These are phyloP conservation scores for Nicotiana otophora DNA, from an alignment of 257 asterid genomes.

Conservation along the genomic window DNA sequence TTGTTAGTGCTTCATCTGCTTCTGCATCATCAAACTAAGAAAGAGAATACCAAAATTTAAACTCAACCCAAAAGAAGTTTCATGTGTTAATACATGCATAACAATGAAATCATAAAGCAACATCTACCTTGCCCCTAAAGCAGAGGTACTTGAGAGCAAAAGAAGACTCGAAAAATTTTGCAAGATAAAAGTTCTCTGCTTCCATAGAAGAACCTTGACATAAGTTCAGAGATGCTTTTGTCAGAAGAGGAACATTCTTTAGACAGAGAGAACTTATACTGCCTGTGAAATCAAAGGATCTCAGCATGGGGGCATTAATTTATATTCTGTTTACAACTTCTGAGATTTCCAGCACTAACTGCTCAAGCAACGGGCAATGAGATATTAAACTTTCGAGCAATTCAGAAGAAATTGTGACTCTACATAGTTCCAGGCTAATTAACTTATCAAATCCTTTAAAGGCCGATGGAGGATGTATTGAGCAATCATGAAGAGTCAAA, in stretches of 20 bases:
- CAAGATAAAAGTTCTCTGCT: background rate
- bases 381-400: background rate
- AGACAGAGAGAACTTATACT: background rate
- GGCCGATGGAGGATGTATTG: background rate
- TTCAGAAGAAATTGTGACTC: background rate
- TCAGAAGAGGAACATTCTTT: background rate
- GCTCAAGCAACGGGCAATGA: conserved; percentile 9
- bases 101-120: background rate
- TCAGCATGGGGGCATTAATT: background rate
- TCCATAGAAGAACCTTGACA: no score
- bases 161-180: background rate
- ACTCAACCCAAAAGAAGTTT: background rate
- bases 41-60: background rate
- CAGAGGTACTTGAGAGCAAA: background rate
- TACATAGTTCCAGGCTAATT: background rate
- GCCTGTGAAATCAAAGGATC: background rate
- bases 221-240: background rate
- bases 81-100: background rate
- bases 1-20: background rate
- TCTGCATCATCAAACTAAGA: background rate
- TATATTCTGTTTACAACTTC: background rate
- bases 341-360: background rate
- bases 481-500: background rate
- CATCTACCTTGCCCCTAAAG: background rate
- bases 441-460: background rate